Evolutionary conservation across 768 basidiomycete species (phyloP), one percentile per base, ranked within the genome.

Genomic region (Thelephora aurantiotincta): DNA sequence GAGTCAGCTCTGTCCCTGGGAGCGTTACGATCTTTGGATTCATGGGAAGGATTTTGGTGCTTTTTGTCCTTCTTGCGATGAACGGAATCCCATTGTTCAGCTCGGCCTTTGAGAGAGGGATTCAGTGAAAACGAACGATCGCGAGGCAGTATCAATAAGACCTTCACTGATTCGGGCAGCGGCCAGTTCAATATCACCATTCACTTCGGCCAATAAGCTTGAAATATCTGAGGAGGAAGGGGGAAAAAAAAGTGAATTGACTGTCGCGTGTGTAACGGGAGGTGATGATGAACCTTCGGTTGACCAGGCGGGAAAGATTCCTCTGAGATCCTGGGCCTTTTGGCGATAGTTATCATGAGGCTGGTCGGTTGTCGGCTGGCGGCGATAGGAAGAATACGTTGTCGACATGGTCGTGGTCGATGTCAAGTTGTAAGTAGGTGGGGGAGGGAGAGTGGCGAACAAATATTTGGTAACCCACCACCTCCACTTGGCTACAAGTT

Each of bases 51-150:
- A 11, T 72, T 55, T 23, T 66, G 51, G 0, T 53, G 38, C 65
- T 86, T 89, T 72, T 89, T 88, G 63, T 90, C 85, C 69, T 87
- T 91, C 75, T 88, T 90, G 63, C 77, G 81, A 52, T 77, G 77
- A 49, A 88, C 87, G 47, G 84, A 77, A 45, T 75, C 86, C 87
- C 87, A 91, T 58, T 81, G 83, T 60, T 80, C 77, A 43, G 73
- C 82, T 54, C 71, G 70, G 57, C 87, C 87, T 90, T 59, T 45
- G 44, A 48, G 33, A 50, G 16, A 44, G 20, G 33, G 47, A 37
- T 49, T 45, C 49, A 33, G 33, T 57, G 45, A 61, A 51, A 43
- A 57, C 50, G 20, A 48, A 46, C 53, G 44, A 51, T 51, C 50
- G 46, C 48, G 50, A 41, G 49, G 30, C 47, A 51, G 35, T 35